Evolutionary conservation across 352 stramenopile genomes (phyloP).

Genomic region (Phytopythium sindhum): DNA sequence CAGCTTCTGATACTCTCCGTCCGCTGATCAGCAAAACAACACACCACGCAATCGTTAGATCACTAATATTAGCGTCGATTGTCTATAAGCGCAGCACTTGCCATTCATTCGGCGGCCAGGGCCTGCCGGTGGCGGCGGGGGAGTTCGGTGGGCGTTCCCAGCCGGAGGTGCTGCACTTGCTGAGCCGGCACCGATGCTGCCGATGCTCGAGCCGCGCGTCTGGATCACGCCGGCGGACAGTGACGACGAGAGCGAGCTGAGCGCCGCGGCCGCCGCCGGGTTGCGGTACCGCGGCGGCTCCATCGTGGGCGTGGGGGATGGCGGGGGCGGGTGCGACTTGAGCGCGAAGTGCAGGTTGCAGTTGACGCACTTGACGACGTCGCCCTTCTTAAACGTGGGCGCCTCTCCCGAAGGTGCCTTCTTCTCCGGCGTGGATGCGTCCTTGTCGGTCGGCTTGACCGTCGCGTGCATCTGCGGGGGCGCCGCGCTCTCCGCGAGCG

Average conservation of each 20-base stretch:
- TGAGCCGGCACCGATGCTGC: conserved; percentile 11
- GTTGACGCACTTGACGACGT: conserved; percentile 69
- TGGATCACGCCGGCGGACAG: conserved; percentile 42
- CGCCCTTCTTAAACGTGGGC: conserved; percentile 62
- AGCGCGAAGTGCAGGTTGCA: conserved; percentile 77
- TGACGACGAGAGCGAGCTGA: conserved; percentile 68
- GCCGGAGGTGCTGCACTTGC: conserved; percentile 10
- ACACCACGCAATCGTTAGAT: too few species aligned
- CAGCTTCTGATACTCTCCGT: conserved; percentile 73
- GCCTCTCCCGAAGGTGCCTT: neutral
- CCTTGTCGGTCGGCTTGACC: conserved; percentile 1
- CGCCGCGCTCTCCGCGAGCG: conserved; percentile 17
- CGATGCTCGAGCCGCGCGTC: conserved; percentile 34
- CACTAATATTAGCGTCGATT: too few species aligned
- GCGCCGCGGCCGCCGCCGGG: conserved; percentile 49
- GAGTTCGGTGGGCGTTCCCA: neutral
- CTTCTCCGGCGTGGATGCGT: conserved; percentile 9
- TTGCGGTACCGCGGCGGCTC: conserved; percentile 49
- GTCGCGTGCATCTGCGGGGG: conserved; percentile 8
- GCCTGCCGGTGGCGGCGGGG: conserved; percentile 1
- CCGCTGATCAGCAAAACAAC: conserved; percentile 30
- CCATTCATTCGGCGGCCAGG: conserved; percentile 51
- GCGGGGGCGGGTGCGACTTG: conserved; percentile 32
- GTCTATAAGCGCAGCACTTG: conserved; percentile 1
- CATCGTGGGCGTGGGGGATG: conserved; percentile 2